Conservation (phyloP, 140 eudicot genomes). For the Stevia rebaudiana region DNA sequence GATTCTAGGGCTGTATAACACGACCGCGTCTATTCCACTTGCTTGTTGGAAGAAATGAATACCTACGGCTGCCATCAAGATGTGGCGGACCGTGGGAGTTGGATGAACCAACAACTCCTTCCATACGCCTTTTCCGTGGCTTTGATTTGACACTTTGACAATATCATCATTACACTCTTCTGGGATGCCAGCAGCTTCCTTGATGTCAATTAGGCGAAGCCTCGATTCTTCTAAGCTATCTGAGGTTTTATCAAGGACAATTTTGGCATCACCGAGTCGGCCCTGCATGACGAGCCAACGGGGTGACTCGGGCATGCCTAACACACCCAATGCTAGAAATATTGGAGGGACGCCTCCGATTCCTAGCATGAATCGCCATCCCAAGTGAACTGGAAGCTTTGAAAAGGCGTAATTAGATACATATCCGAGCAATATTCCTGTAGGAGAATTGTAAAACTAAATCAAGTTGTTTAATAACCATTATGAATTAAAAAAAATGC, state of each 20-base stretch:
- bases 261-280: slow-evolving; percentile 56
- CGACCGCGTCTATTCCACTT: slow-evolving; percentile 70
- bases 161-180: slow-evolving; percentile 43
- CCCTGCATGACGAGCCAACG: slow-evolving; percentile 72
- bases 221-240: slow-evolving; percentile 48
- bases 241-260: slow-evolving; percentile 50
- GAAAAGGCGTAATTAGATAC: slow-evolving; percentile 57
- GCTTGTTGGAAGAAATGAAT: slow-evolving; percentile 87
- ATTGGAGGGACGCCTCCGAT: slow-evolving; percentile 53
- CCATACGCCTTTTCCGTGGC: slow-evolving; percentile 49
- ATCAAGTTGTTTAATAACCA: neutral
- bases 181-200: slow-evolving; percentile 68
- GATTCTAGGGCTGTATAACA: slow-evolving; percentile 61
- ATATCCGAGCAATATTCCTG: slow-evolving; percentile 57
- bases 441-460: neutral
- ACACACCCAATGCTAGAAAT: slow-evolving; percentile 46
- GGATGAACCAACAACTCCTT: slow-evolving; percentile 59
- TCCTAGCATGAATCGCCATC: slow-evolving; percentile 77
- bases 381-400: slow-evolving; percentile 32
- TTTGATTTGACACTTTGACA: slow-evolving; percentile 29
- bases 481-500: neutral
- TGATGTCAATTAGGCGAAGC: slow-evolving; percentile 44
- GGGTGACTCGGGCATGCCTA: slow-evolving; percentile 74
- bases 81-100: slow-evolving; percentile 53
- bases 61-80: slow-evolving; percentile 47